These are phyloP conservation scores for Apiospora arundinis DNA, from an alignment of 2,329 filamentous ascomycete genomes.

Conservation along the genomic window DNA sequence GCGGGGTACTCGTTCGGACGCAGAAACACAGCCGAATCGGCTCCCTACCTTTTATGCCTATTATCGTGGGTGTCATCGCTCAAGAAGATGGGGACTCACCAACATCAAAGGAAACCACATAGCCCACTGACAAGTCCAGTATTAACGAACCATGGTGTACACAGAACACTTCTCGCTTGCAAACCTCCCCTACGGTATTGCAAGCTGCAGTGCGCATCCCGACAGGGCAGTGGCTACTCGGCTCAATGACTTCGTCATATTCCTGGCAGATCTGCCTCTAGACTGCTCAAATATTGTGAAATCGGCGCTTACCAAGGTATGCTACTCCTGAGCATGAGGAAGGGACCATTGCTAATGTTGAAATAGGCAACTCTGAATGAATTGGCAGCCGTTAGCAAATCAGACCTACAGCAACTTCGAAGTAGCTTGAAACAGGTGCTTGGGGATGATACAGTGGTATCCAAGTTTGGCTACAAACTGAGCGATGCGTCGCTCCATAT, in stretches of 20 bases:
- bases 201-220: slow-evolving; percentile 46
- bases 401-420: slow-evolving; percentile 29
- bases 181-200: slow-evolving; percentile 62
- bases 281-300: slow-evolving; percentile 23
- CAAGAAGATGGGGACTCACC: neutral
- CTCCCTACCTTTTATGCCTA: neutral
- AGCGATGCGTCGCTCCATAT: slow-evolving; percentile 55
- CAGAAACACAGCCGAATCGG: neutral
- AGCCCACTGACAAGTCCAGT: neutral
- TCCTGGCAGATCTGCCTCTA: slow-evolving; percentile 51
- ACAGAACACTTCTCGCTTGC: slow-evolving; percentile 54
- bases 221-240: slow-evolving; percentile 56
- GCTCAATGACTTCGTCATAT: slow-evolving; percentile 57
- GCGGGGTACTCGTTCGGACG: slow-evolving; percentile 19
- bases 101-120: neutral
- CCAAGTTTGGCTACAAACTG: slow-evolving; percentile 40
- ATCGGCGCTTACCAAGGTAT: slow-evolving; percentile 29
- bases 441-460: slow-evolving; percentile 27
- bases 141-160: slow-evolving; percentile 26
- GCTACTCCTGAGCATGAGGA: neutral
- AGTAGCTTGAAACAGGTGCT: slow-evolving; percentile 30
- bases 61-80: neutral
- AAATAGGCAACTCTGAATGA: slow-evolving; percentile 31
- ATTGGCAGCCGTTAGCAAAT: slow-evolving; percentile 28
- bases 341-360: neutral